Conservation (phyloP, 768 basidiomycete species). For the Boletus sp. region DNA sequence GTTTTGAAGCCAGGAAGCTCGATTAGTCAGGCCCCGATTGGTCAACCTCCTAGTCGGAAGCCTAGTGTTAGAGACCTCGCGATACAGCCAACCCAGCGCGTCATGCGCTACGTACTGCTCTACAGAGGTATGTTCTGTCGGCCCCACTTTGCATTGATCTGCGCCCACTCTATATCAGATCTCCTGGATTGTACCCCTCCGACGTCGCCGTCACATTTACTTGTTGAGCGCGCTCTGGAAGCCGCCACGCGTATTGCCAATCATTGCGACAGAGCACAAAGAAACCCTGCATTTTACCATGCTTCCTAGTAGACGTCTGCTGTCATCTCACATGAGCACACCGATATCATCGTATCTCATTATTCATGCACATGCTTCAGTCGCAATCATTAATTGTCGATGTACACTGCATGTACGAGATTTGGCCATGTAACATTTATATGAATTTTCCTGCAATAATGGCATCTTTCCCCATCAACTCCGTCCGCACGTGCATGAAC, state of each 20-base stretch:
- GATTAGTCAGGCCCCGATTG: neutral
- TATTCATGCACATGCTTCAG: neutral
- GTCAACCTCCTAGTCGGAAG: slow-evolving; percentile 17
- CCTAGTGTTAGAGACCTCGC: slow-evolving; percentile 53
- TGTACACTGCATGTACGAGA: neutral
- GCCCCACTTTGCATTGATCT: neutral
- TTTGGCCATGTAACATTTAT: slow-evolving; percentile 1
- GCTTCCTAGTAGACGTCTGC: slow-evolving; percentile 15
- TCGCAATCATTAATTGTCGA: neutral
- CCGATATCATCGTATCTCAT: slow-evolving; percentile 1
- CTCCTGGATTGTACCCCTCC: slow-evolving; percentile 49
- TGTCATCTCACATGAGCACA: neutral
- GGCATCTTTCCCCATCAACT: slow-evolving; percentile 33
- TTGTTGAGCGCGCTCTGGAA: slow-evolving; percentile 59
- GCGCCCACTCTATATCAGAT: slow-evolving; percentile 36
- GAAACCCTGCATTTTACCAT: slow-evolving; percentile 46
- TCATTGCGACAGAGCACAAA: slow-evolving; percentile 61
- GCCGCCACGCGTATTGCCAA: slow-evolving; percentile 56
- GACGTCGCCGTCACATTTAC: slow-evolving; percentile 45
- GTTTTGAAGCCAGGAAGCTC: neutral
- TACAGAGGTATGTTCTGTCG: slow-evolving; percentile 48
- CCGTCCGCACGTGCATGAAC: slow-evolving; percentile 30
- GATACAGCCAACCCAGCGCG: slow-evolving; percentile 61
- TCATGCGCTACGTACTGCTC: slow-evolving; percentile 61
- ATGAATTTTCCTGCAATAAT: slow-evolving; percentile 29